phyloP scores from a whole-genome alignment of 176 grass and related monocot genomes.

The Cocos nucifera region DNA sequence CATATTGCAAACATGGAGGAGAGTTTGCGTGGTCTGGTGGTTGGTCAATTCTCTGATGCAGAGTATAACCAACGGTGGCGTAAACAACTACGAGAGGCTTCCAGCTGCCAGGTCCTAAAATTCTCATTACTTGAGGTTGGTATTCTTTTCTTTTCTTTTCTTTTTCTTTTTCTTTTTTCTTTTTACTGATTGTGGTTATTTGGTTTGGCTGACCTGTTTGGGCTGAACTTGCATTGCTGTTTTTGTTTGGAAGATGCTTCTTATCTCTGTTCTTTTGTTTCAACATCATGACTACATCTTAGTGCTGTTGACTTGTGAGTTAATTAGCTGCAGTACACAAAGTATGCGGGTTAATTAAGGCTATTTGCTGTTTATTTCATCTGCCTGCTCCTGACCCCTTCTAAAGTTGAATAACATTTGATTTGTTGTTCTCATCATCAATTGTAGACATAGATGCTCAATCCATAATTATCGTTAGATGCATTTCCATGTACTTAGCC shows the following conservation, averaged over 20 bases:
- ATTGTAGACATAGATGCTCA: too few relatives aligned
- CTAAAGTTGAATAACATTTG: too few relatives aligned
- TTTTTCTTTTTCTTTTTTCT: background rate
- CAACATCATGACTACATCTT: background rate
- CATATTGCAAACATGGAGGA: conserved; percentile 95
- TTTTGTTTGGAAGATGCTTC: background rate
- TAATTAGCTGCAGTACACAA: too few relatives aligned
- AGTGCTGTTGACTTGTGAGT: too few relatives aligned
- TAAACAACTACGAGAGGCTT: conserved; percentile 56
- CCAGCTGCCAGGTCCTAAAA: conserved; percentile 57
- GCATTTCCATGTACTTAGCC: too few relatives aligned
- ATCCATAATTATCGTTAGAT: too few relatives aligned
- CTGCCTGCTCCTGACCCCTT: too few relatives aligned
- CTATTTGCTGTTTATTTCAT: too few relatives aligned
- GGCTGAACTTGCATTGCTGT: background rate
- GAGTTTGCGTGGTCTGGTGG: conserved; percentile 66
- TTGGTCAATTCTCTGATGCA: conserved; percentile 45
- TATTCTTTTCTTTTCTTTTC: conserved; percentile 5
- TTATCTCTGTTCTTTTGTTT: background rate
- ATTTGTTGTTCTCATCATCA: too few relatives aligned
- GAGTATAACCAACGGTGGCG: conserved; percentile 61
- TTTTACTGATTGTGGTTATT: too few relatives aligned
- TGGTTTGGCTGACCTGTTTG: too few relatives aligned
- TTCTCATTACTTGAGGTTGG: conserved; percentile 89
- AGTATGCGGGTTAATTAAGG: too few relatives aligned